These are phyloP conservation scores for Hepatocystis sp. DNA, from an alignment of 169 alveolate species.

Conservation along the genomic window DNA sequence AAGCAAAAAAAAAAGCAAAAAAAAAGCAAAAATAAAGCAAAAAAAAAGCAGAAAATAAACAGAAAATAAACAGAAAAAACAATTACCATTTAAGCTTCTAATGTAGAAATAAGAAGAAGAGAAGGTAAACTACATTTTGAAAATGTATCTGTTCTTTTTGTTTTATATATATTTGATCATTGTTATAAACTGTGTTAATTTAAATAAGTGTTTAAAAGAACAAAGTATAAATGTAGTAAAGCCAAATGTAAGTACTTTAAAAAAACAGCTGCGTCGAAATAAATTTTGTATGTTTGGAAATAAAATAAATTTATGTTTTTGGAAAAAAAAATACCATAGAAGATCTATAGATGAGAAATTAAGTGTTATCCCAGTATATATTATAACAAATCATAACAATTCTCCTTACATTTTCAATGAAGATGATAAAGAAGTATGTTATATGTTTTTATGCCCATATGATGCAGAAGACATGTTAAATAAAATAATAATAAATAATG, in stretches of 20 bases:
- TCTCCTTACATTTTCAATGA: constrained; percentile 73
- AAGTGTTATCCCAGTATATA: constrained; percentile 39
- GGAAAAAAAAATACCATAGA: constrained; percentile 68
- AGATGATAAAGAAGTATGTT: constrained; percentile 59
- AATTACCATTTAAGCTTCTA: too few relatives aligned
- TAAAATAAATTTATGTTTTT: constrained; percentile 15
- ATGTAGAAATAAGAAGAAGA: too few relatives aligned
- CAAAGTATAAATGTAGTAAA: background rate
- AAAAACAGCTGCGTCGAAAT: background rate
- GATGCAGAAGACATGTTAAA: constrained; percentile 66
- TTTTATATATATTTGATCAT: constrained; percentile 17
- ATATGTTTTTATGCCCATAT: constrained; percentile 62
- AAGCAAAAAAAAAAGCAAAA: too few relatives aligned
- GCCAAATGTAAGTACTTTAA: background rate
- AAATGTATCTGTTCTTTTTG: constrained; percentile 24
- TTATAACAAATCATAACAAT: constrained; percentile 51
- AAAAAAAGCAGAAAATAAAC: too few relatives aligned
- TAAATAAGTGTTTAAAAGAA: background rate
- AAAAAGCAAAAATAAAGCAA: too few relatives aligned
- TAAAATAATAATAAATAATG: constrained; percentile 45
- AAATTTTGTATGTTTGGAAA: constrained; percentile 20
- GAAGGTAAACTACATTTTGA: too few relatives aligned
- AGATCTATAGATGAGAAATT: constrained; percentile 62
- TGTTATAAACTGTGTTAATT: background rate
- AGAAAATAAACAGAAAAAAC: too few relatives aligned